phyloP scores from a whole-genome alignment of 495 filamentous ascomycete species.

The Penicillium cosmopolitanum region DNA sequence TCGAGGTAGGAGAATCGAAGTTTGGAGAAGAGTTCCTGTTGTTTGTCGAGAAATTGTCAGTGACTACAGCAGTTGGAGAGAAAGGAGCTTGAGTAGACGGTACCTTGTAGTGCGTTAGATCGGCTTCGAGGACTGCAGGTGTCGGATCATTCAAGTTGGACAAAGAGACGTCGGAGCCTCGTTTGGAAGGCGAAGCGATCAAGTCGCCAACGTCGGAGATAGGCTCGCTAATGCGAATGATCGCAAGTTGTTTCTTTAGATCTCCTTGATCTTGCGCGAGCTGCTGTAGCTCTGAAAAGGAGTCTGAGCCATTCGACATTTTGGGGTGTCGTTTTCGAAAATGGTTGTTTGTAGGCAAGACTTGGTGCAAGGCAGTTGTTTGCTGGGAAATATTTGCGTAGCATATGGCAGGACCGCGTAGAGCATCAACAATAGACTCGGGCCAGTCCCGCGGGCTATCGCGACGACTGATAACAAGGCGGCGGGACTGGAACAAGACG shows the following conservation, averaged over 20 bases:
- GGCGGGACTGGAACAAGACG: conserved; percentile 13
- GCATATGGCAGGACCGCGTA: background rate
- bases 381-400: background rate
- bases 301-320: conserved; percentile 36
- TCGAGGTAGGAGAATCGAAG: conserved; percentile 83
- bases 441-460: conserved; percentile 7
- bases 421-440: background rate
- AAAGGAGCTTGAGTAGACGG: conserved; percentile 1
- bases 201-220: conserved; percentile 54
- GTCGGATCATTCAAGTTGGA: conserved; percentile 66
- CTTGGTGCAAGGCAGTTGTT: background rate
- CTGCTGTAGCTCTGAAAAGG: conserved; percentile 41
- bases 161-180: conserved; percentile 70
- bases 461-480: conserved; percentile 16
- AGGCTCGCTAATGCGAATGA: conserved; percentile 76
- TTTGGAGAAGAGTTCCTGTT: conserved; percentile 87
- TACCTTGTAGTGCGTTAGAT: conserved; percentile 85
- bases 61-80: background rate
- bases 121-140: conserved; percentile 76
- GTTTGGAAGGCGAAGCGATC: conserved; percentile 43
- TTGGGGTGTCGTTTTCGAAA: conserved; percentile 8
- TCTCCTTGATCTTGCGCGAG: conserved; percentile 53
- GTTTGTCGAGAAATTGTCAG: conserved; percentile 3
- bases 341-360: background rate
- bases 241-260: conserved; percentile 59